Conservation (phyloP, 2,329 filamentous ascomycete species). For the Calonectria leucothoes region DNA sequence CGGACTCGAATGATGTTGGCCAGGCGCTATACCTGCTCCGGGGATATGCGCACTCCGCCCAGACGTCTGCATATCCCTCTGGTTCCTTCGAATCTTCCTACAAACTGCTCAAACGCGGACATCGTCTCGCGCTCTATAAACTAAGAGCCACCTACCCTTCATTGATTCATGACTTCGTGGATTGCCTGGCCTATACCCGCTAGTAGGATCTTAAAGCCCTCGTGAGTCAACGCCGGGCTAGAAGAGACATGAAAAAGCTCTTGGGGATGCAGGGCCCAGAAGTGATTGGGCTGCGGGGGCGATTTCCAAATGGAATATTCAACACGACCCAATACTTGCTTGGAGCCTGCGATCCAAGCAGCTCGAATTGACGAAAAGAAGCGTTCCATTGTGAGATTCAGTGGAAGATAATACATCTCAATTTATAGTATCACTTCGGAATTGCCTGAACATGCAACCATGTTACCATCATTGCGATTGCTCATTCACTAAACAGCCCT, state of each 20-base stretch:
- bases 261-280: too few relatives aligned
- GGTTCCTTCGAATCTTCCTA: too few relatives aligned
- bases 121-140: too few relatives aligned
- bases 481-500: background rate
- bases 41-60: conserved; percentile 11
- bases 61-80: too few relatives aligned
- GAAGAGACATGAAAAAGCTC: too few relatives aligned
- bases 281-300: background rate
- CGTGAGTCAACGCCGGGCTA: too few relatives aligned
- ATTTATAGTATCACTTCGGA: background rate
- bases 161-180: too few relatives aligned
- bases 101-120: too few relatives aligned
- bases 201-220: too few relatives aligned
- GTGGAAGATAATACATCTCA: background rate
- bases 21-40: background rate
- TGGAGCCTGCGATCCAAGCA: background rate
- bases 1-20: background rate
- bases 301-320: background rate
- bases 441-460: background rate
- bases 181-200: too few relatives aligned
- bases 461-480: background rate
- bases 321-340: background rate
- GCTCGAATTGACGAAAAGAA: background rate
- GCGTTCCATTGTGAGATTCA: background rate
- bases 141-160: too few relatives aligned